phyloP scores from a whole-genome alignment of 208 protist genomes.

The Porcisia deanei region DNA sequence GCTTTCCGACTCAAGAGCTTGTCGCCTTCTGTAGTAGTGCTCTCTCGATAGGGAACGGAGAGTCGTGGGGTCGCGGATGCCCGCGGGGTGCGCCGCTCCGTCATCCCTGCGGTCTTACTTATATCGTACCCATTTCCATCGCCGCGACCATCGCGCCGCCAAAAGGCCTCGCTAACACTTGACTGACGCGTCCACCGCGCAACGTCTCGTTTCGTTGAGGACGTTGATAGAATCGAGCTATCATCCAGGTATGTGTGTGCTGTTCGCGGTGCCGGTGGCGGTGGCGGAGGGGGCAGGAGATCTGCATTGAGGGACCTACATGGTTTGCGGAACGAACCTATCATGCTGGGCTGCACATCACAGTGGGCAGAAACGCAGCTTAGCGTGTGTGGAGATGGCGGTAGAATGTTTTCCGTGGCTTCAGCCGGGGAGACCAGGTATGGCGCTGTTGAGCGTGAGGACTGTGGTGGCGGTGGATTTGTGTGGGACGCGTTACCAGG shows the following conservation, averaged over 20 bases:
- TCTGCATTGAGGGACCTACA: neutral
- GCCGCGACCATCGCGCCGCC: neutral
- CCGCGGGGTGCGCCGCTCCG: neutral
- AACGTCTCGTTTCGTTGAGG: slow-evolving; percentile 14
- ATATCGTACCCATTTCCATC: neutral
- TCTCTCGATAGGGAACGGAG: slow-evolving; percentile 7
- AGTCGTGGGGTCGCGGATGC: neutral
- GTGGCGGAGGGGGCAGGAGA: slow-evolving; percentile 4
- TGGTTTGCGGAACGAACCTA: neutral
- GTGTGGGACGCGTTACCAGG: slow-evolving; percentile 25
- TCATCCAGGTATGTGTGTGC: neutral
- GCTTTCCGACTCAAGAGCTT: neutral
- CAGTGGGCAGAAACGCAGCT: too few species aligned
- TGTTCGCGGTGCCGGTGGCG: neutral
- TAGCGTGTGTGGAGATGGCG: slow-evolving; percentile 1
- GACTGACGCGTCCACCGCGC: slow-evolving; percentile 14
- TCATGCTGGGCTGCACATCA: neutral
- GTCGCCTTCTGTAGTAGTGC: neutral
- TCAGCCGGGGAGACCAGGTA: slow-evolving; percentile 25
- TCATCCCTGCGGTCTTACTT: neutral
- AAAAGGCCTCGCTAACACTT: neutral
- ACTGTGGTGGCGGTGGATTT: neutral
- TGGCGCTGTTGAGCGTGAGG: neutral
- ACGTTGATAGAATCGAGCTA: slow-evolving; percentile 16
- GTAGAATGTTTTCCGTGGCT: slow-evolving; percentile 14